A percentile compares a stretch with the other conserved stretches of the same genome.
These are phyloP conservation scores for Vitis rupestris DNA, from an alignment of 164 flowering plant species.

Conservation along the genomic window DNA sequence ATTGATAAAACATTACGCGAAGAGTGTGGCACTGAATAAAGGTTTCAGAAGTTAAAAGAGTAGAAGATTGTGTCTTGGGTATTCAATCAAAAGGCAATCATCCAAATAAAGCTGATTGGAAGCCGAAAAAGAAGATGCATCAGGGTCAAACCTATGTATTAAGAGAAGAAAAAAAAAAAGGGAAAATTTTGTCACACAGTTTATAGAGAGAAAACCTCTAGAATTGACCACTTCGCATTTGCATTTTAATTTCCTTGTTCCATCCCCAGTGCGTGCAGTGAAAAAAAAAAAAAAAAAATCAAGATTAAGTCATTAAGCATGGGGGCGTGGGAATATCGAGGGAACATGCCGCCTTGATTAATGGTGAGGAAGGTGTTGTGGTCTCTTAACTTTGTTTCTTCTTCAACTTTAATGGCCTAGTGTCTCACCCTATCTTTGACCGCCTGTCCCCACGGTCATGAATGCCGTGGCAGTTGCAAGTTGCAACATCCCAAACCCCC, in stretches of 20 bases:
- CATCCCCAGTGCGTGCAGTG: background rate
- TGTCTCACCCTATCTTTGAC: slow-evolving; percentile 2
- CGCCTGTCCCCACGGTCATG: slow-evolving; percentile 8
- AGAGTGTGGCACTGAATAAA: background rate
- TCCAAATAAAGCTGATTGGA: background rate
- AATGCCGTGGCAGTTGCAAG: background rate
- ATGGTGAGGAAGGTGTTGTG: background rate
- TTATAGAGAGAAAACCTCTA: no score
- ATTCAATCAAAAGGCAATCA: background rate
- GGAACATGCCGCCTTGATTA: slow-evolving; percentile 21
- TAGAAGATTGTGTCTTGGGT: background rate
- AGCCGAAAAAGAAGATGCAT: background rate
- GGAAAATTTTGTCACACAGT: no score
- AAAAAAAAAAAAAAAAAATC: background rate
- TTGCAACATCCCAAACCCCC: no score
- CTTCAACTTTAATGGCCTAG: background rate
- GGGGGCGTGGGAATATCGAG: slow-evolving; percentile 10
- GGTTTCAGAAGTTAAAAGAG: background rate
- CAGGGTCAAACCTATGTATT: background rate
- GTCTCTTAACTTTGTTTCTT: slow-evolving; percentile 10
- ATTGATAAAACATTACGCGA: background rate
- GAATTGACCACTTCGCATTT: no score
- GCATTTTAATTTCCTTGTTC: no score
- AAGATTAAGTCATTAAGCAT: background rate
- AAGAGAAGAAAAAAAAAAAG: no score